A percentile compares a stretch with the other conserved stretches of the same genome.
Conservation (phyloP, 2,329 filamentous ascomycete species). For the Didymella sp. region DNA sequence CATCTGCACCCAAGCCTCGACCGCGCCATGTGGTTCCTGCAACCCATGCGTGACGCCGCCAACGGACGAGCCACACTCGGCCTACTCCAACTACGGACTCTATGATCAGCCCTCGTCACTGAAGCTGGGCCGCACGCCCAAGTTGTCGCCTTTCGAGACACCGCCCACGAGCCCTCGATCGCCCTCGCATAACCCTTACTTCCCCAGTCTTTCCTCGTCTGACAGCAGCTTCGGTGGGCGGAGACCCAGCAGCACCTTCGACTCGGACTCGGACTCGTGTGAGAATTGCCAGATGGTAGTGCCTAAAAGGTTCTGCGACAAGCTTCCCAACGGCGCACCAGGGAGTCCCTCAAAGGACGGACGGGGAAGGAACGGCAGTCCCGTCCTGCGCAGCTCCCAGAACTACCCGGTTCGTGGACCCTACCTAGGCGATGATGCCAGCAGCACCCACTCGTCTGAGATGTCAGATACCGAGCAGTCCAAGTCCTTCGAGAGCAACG, state of each 20-base stretch:
- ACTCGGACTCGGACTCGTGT: conserved; percentile 61
- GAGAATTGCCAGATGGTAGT: conserved; percentile 65
- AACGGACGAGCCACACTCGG: conserved; percentile 45
- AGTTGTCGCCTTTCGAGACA: conserved; percentile 50
- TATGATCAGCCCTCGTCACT: conserved; percentile 44
- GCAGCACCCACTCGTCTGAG: conserved; percentile 48
- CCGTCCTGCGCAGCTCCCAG: conserved; percentile 63
- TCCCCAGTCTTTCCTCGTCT: conserved; percentile 50
- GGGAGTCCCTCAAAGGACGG: conserved; percentile 59
- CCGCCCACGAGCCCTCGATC: conserved; percentile 52
- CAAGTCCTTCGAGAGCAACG: conserved; percentile 45
- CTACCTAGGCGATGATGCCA: conserved; percentile 36
- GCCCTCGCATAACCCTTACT: conserved; percentile 58
- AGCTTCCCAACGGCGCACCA: conserved; percentile 61
- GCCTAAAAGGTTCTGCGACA: conserved; percentile 61
- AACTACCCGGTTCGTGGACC: conserved; percentile 59
- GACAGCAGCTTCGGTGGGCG: conserved; percentile 41
- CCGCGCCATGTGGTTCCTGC: conserved; percentile 62
- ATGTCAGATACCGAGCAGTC: conserved; percentile 49
- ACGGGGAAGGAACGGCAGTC: conserved; percentile 59
- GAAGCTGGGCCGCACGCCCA: conserved; percentile 44
- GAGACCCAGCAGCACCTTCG: conserved; percentile 48
- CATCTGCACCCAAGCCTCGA: conserved; percentile 66
- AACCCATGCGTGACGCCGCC: conserved; percentile 55
- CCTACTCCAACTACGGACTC: conserved; percentile 44